A percentile compares a stretch with the other conserved stretches of the same genome.
Conservation (phyloP, 2,329 filamentous ascomycete species). For the Aphanoascus verrucosus region DNA sequence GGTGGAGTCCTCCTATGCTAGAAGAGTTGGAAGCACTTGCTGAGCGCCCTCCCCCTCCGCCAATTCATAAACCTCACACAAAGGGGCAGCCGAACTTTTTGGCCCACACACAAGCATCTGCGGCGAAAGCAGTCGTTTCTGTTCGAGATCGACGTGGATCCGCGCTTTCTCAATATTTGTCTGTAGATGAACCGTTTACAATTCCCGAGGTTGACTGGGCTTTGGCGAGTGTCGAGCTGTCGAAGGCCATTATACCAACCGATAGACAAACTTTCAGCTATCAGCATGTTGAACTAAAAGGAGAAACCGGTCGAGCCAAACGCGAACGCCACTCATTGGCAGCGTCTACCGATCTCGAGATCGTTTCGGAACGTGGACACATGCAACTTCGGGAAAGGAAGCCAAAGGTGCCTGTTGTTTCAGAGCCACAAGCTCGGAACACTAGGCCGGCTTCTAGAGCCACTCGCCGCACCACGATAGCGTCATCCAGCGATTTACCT, state of each 20-base stretch:
- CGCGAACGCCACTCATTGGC: constrained; percentile 53
- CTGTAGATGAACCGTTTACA: constrained; percentile 35
- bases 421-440: constrained; percentile 43
- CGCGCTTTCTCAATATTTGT: constrained; percentile 29
- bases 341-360: constrained; percentile 32
- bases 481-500: constrained; percentile 40
- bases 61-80: constrained; percentile 46
- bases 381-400: constrained; percentile 68
- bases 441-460: constrained; percentile 27
- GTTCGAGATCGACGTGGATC: constrained; percentile 43
- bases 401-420: constrained; percentile 37
- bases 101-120: constrained; percentile 78
- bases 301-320: constrained; percentile 52
- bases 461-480: constrained; percentile 53
- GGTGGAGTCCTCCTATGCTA: constrained; percentile 59
- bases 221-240: constrained; percentile 70
- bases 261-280: constrained; percentile 66
- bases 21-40: constrained; percentile 57
- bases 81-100: constrained; percentile 61
- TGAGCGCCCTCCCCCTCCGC: constrained; percentile 40
- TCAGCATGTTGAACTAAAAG: constrained; percentile 65
- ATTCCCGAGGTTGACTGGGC: constrained; percentile 78
- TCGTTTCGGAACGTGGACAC: constrained; percentile 44
- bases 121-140: constrained; percentile 63
- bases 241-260: constrained; percentile 67